phyloP scores from a whole-genome alignment of 345 rosid genomes.

The Lepidium sativum region DNA sequence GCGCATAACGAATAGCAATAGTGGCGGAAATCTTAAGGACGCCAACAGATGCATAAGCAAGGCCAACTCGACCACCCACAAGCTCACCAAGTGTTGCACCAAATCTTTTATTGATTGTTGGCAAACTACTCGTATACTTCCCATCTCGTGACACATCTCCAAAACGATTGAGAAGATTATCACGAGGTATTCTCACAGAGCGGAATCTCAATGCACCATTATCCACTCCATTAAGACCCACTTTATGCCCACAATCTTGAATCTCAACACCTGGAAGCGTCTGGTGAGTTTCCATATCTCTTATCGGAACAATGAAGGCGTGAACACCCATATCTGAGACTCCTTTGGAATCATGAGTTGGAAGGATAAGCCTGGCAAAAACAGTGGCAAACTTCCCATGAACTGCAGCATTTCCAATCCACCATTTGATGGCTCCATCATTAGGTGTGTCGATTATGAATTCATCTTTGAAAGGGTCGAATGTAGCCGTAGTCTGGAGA shows the following conservation, averaged over 20 bases:
- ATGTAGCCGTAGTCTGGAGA: slow-evolving; percentile 80
- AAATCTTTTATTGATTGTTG: slow-evolving; percentile 87
- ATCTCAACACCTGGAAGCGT: slow-evolving; percentile 87
- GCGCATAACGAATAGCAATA: slow-evolving; percentile 81
- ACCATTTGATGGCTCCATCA: slow-evolving; percentile 98
- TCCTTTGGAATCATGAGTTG: slow-evolving; percentile 74
- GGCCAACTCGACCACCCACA: slow-evolving; percentile 93
- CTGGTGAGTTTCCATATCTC: slow-evolving; percentile 78
- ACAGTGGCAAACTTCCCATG: slow-evolving; percentile 96
- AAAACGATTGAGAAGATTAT: slow-evolving; percentile 93
- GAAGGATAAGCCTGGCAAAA: slow-evolving; percentile 79
- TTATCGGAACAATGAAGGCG: slow-evolving; percentile 90
- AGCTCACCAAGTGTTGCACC: slow-evolving; percentile 97
- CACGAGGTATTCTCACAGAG: slow-evolving; percentile 86
- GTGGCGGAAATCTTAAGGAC: slow-evolving; percentile 75
- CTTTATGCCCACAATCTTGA: slow-evolving; percentile 91
- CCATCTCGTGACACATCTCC: slow-evolving; percentile 95
- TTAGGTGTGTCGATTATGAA: slow-evolving; percentile 75
- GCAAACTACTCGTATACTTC: slow-evolving; percentile 83
- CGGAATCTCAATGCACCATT: slow-evolving; percentile 89
- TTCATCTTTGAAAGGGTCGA: slow-evolving; percentile 75
- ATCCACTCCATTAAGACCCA: slow-evolving; percentile 95
- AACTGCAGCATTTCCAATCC: slow-evolving; percentile 99
- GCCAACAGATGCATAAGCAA: slow-evolving; percentile 81
- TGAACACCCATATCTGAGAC: slow-evolving; percentile 92